Conservation (phyloP, 495 filamentous ascomycete species). For the Terfezia boudieri region DNA sequence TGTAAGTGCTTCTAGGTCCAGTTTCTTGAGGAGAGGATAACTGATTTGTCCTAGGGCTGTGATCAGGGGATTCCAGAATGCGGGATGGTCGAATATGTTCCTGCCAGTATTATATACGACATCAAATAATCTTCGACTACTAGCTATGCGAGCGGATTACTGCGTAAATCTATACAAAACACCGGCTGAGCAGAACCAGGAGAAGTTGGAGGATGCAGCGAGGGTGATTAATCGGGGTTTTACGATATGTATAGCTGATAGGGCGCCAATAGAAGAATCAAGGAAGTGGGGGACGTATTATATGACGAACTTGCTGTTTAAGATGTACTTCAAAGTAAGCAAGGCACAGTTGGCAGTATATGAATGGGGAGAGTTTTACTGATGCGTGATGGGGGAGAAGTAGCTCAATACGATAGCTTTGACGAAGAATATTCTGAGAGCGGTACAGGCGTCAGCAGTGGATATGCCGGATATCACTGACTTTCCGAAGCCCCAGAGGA, state of each 20-base stretch:
- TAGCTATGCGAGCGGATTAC: constrained; percentile 72
- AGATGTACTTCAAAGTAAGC: constrained; percentile 75
- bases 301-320: constrained; percentile 80
- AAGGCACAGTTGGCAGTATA: background rate
- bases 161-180: constrained; percentile 29
- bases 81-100: constrained; percentile 60
- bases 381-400: background rate
- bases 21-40: constrained; percentile 43
- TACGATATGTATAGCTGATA: constrained; percentile 68
- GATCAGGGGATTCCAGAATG: constrained; percentile 32
- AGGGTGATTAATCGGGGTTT: constrained; percentile 76
- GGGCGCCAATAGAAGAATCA: constrained; percentile 65
- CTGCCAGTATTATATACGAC: constrained; percentile 68
- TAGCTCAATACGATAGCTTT: constrained; percentile 65
- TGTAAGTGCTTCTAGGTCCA: constrained; percentile 42
- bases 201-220: constrained; percentile 72
- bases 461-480: constrained; percentile 54
- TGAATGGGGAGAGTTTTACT: too few species aligned
- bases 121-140: constrained; percentile 60
- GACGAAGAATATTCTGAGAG: constrained; percentile 71
- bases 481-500: constrained; percentile 72
- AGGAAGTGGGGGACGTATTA: constrained; percentile 95
- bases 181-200: constrained; percentile 38
- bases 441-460: constrained; percentile 43
- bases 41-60: constrained; percentile 1